Base-by-base conservation (phyloP, 371 early-diverging fungal genomes). In the Mucor saturninus region DNA sequence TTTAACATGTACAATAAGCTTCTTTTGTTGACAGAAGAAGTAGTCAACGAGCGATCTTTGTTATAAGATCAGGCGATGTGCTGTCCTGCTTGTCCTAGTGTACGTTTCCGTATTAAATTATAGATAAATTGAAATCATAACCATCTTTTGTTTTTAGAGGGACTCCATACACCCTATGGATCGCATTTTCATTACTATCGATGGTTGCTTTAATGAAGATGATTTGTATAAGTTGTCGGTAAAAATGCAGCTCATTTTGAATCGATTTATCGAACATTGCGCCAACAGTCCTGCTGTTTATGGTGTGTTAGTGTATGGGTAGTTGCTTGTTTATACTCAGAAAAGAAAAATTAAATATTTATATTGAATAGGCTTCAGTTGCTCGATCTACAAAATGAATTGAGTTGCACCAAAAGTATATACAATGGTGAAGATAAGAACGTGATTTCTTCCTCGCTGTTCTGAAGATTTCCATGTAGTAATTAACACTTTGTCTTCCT, bases 381-480 rank as follows among this genome's bases (percentile, higher is more conserved):
- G 35, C 35, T 35, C 35, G 3, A 35, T 35, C 5, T 35, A 35
- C 35, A 35, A 35, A 35, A 35, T 35, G 35, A 35, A 3, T 5
- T 35, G 3, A 35, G 35, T 35, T 35, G 35, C 35, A 35, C 60
- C 60, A 30, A 52, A 60, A 32, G 60, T 53, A 9, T 60, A 60
- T 43, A 13, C 13, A 8, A 60, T 60, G 53, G 13, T 60, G 53
- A 60, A 42, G 45, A 52, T 60, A 1, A 51, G 37, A 52, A 43
- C 39, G 3, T 60, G 60, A 13, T 60, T 45, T 21, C 37, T 60
- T 29, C 53, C 60, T 42, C 53, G 52, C 42, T 60, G 60, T 42
- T 52, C 43, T 53, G 60, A 60, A 60, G 60, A 53, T 35, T 31
- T 60, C 35, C 42, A 60, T 53, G 60, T 60, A 35, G 43, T 8